Base-by-base conservation (phyloP, 2,329 filamentous ascomycete species). In the Phoma sp. region DNA sequence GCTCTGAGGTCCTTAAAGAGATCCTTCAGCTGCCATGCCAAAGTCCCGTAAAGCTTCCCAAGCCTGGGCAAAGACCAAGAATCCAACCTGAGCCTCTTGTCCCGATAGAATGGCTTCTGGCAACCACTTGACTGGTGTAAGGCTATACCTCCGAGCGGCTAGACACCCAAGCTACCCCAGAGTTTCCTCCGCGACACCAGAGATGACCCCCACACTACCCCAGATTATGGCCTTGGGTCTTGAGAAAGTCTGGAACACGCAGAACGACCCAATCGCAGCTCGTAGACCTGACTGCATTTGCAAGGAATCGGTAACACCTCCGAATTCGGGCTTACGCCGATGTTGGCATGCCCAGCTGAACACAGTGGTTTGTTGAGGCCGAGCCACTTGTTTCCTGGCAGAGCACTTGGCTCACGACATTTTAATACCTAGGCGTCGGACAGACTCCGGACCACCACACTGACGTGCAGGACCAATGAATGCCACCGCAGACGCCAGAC, bases 81-180 rank as follows among this genome's bases (percentile, higher is more conserved):
- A 37, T 24, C 46, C 52, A 46, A 37, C 41, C 32, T 55, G 22
- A 46, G 46, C 29, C 39, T 46, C 46, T 55, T 51, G 41, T 43
- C 32, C 51, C 52, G 52, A 39, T 2, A n/a, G 13, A 15, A 40
- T 45, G 45, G 51, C 51, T 50, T 41, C 44, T 55, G 52, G 44
- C 39, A 41, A 50, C 46, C 40, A 51, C 40, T 43, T 36, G 40
- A 29, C 10, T 46, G 19, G 21, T 32, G 46, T 22, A 37, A 21
- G 12, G 9, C 46, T 24, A 41, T 36, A 22, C 33, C 41, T 21
- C 9, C 22, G 45, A 36, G 36, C 29, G 22, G 8, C 31, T 50
- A 55, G 51, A 21, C n/a, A 15, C 45, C 36, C 45, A 29, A 46
- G 46, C 41, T 50, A 55, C 52, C 52, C 52, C 52, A 46, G 45